These are phyloP conservation scores for Starmerella vaccinii DNA, from an alignment of 805 yeast species.

Conservation along the genomic window DNA sequence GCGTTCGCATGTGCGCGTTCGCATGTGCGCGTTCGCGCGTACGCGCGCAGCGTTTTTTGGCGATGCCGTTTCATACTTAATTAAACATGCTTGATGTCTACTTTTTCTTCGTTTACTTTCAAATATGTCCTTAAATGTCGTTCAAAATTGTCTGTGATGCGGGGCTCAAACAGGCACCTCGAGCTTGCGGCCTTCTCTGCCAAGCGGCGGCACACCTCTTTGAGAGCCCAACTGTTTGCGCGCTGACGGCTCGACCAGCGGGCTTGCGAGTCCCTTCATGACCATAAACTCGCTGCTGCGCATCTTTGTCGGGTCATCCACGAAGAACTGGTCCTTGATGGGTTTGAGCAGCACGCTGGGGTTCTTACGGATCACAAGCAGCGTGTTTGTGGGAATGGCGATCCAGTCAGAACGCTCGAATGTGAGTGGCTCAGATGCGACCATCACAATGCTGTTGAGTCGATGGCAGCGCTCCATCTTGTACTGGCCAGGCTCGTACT, in stretches of 20 bases:
- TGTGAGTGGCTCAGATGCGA: slow-evolving; percentile 92
- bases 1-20: too few species aligned
- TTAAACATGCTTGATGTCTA: too few species aligned
- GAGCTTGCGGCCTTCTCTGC: slow-evolving; percentile 54
- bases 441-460: slow-evolving; percentile 90
- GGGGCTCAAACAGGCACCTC: slow-evolving; percentile 1
- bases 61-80: too few species aligned
- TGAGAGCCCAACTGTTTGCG: slow-evolving; percentile 43
- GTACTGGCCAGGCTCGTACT: slow-evolving; percentile 82
- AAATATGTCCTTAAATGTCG: too few species aligned
- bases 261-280: slow-evolving; percentile 85
- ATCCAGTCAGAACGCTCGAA: slow-evolving; percentile 98
- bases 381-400: slow-evolving; percentile 86
- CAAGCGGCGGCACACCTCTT: slow-evolving; percentile 62
- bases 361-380: slow-evolving; percentile 57
- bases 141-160: too few species aligned
- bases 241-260: slow-evolving; percentile 50
- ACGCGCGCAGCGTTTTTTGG: too few species aligned
- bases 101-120: too few species aligned
- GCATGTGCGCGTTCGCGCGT: too few species aligned
- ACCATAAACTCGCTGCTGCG: slow-evolving; percentile 78
- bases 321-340: slow-evolving; percentile 76
- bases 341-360: slow-evolving; percentile 90
- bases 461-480: slow-evolving; percentile 89
- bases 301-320: slow-evolving; percentile 52